Evolutionary conservation across 2,329 filamentous ascomycete species (phyloP).

Genomic region (Cryphonectria naterciae): DNA sequence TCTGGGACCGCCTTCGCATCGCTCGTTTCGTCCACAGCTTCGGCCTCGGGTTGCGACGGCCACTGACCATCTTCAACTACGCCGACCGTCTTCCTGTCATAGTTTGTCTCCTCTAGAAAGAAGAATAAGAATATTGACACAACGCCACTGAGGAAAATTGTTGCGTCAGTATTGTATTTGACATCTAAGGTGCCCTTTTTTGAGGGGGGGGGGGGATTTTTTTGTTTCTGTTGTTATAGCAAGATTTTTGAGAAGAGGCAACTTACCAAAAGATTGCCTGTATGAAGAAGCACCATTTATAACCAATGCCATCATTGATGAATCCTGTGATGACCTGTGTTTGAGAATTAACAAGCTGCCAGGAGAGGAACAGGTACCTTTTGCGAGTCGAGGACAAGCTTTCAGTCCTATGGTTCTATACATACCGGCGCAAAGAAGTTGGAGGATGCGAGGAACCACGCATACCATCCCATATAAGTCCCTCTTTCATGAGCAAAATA

Average conservation of each 20-base stretch:
- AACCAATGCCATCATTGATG: constrained; percentile 39
- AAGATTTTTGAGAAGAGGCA: too few relatives aligned
- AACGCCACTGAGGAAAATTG: constrained; percentile 22
- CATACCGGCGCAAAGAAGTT: constrained; percentile 38
- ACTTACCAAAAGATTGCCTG: constrained; percentile 34
- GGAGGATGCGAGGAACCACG: constrained; percentile 35
- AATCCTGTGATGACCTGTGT: constrained; percentile 38
- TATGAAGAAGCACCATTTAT: constrained; percentile 40
- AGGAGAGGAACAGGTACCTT: neutral
- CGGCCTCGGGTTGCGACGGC: constrained; percentile 9
- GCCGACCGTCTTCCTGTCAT: constrained; percentile 39
- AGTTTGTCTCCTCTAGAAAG: constrained; percentile 58
- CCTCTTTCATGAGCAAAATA: constrained; percentile 37
- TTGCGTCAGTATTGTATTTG: neutral
- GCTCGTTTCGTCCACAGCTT: constrained; percentile 8
- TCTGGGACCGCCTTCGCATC: constrained; percentile 15
- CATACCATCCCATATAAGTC: constrained; percentile 37
- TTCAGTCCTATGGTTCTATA: neutral
- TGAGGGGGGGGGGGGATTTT: neutral
- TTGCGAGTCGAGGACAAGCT: neutral
- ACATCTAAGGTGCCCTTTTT: too few relatives aligned
- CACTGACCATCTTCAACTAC: constrained; percentile 22
- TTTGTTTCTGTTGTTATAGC: too few relatives aligned
- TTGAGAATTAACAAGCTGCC: neutral
- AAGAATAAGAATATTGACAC: constrained; percentile 46